Percentiles rank a stretch among this genome's conserved stretches.
phyloP scores from a whole-genome alignment of 768 basidiomycete species.

The Mrakia frigida region DNA sequence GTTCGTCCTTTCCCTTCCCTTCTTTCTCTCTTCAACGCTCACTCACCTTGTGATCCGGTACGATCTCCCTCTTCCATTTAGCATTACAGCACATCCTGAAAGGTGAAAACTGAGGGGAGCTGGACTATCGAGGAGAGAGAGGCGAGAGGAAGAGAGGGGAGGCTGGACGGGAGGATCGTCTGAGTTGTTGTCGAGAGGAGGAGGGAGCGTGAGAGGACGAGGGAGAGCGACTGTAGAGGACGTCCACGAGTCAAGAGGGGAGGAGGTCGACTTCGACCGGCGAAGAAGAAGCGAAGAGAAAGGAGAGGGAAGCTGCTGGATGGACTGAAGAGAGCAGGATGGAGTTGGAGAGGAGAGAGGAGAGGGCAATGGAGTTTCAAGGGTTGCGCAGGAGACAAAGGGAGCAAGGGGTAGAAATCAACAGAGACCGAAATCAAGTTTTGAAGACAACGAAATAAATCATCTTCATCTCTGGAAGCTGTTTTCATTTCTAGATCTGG shows the following conservation, averaged over 20 bases:
- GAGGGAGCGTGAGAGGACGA: background rate
- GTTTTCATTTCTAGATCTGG: too few relatives aligned
- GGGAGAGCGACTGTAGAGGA: background rate
- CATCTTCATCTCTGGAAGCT: too few relatives aligned
- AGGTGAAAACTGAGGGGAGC: background rate
- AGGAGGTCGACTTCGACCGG: too few relatives aligned
- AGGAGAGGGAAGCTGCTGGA: too few relatives aligned
- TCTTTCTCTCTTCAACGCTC: conserved; percentile 32
- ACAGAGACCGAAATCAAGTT: too few relatives aligned
- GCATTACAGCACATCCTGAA: conserved; percentile 59
- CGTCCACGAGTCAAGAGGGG: too few relatives aligned
- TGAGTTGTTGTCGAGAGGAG: background rate
- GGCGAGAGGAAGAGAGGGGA: background rate
- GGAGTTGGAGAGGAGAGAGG: too few relatives aligned
- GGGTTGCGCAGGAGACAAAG: too few relatives aligned
- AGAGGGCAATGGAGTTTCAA: too few relatives aligned
- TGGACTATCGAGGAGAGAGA: background rate
- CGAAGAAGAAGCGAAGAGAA: too few relatives aligned
- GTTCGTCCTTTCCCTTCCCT: background rate
- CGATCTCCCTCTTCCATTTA: conserved; percentile 89
- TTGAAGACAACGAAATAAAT: too few relatives aligned
- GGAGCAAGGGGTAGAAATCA: too few relatives aligned
- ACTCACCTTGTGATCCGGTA: conserved; percentile 92
- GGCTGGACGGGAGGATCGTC: background rate
- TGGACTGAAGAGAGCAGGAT: background rate